Evolutionary conservation across 441 rosid species (phyloP), one percentile per base, ranked within the genome.

Genomic region (Sinapis alba): DNA sequence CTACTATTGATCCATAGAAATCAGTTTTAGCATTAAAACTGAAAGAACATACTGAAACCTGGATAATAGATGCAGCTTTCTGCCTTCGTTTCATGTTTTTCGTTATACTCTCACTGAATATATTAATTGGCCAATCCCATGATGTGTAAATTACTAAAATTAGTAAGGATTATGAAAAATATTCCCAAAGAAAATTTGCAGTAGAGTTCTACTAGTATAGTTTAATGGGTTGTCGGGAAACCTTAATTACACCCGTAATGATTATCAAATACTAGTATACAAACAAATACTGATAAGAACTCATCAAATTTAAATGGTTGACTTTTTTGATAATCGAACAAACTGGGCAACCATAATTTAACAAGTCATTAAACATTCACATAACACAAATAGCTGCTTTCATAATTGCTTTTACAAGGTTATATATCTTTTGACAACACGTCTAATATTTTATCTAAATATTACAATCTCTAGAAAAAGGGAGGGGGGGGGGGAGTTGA

Each of bases 341-440:
- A 77, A 71, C 24, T 59, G 62, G 66, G 54, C 67, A 45, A 77
- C 66, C 60, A 58, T 65, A 62, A 34, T 60, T 8, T 63, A 62
- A 70, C 62, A 15, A 64, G 28, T 65, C 72, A 47, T 34, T 77
- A 71, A 16, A 70, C 61, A 64, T 30, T 71, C 62, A 45, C 54
- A 71, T 43, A 36, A 76, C 80, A 24, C 30, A 64, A 56, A 28
- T 21, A 21, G 38, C 67, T 63, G 41, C 60, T 56, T 65, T 77
- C 47, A 18, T 15, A 64, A 76, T 41, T 76, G 20, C 11, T 45
- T 24, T 69, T 56, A 70, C 20, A 76, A 43, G 23, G 28, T 63
- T 74, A 16, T 20, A 74, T 38, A 20, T 20, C 34, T 65, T 56
- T 64, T 45, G 80, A 58, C 76, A 71, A 70, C 62, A 32, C 54